Evolutionary conservation across 306 rosid species (phyloP), one percentile per base, ranked within the genome.

Genomic region (Castanopsis chinensis): DNA sequence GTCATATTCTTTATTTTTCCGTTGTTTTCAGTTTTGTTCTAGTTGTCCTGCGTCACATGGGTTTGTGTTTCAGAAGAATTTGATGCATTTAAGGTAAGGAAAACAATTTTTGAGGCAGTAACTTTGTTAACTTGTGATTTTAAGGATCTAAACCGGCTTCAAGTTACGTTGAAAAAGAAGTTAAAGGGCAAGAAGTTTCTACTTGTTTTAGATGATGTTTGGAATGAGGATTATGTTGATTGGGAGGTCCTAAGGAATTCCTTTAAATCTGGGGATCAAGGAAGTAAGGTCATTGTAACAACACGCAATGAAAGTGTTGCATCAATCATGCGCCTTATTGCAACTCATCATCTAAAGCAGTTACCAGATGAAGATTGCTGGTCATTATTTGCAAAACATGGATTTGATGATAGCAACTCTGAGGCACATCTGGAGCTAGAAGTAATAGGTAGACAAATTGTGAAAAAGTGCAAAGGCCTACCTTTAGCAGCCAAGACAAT

Each of bases 201-300:
- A n/a, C 53, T 71, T 71, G 85, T 74, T 18, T 73, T 49, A 49
- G 53, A 49, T 49, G 53, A 49, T 49, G 53, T 49, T 49, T 49
- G 53, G 53, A 49, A 49, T 49, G 53, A 49, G 53, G 53, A 49
- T 49, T 49, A 49, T 49, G 53, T 49, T 49, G 17, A 49, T 49
- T 49, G 53, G 53, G 53, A 49, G 15, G 53, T 49, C 53, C 15
- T 49, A 49, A 49, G 1, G 15, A 49, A 49, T 49, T 12, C 53
- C 53, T 49, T 49, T 12, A 49, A 49, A 49, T 49, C 17, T 49
- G 53, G 53, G 5, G 71, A 20, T 0, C 19, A 58, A 3, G 77
- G 72, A 71, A 79, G 77, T 6, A 79, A 72, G 56, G 41, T 79
- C 3, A 14, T 79, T n/a, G 5, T 72, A 27, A 79, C 82, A 3